A percentile compares a stretch with the other conserved stretches of the same genome.
These are phyloP conservation scores for Botrytis hyacinthi DNA, from an alignment of 2,329 filamentous ascomycete genomes.

Conservation along the genomic window DNA sequence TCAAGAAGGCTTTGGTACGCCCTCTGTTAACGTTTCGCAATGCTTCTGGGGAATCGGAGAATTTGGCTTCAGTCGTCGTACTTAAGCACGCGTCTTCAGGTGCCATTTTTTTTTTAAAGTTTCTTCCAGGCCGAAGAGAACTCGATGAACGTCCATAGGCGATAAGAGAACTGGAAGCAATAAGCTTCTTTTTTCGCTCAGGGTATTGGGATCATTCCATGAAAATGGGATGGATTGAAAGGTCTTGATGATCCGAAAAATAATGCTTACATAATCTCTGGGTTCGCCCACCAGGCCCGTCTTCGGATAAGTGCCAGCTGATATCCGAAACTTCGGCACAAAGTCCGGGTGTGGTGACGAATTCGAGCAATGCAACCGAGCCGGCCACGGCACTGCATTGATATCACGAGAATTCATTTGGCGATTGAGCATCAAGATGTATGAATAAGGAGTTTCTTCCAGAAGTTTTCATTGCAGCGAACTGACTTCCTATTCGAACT, in stretches of 20 bases:
- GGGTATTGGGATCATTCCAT: background rate
- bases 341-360: background rate
- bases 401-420: background rate
- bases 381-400: background rate
- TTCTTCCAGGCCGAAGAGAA: background rate
- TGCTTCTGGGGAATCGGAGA: no score
- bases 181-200: background rate
- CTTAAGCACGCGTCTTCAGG: background rate
- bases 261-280: background rate
- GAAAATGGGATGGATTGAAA: background rate
- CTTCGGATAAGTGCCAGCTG: background rate
- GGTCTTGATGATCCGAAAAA: background rate
- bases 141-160: fast-evolving
- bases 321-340: background rate
- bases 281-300: fast-evolving
- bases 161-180: background rate
- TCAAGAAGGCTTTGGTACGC: background rate
- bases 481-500: background rate
- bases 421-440: background rate
- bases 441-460: background rate
- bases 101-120: no score
- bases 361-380: background rate
- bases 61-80: background rate
- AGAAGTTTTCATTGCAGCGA: background rate
- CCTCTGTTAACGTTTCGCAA: background rate